Conservation (phyloP, 2,329 filamentous ascomycete genomes). For the Stagonosporopsis tanaceti region DNA sequence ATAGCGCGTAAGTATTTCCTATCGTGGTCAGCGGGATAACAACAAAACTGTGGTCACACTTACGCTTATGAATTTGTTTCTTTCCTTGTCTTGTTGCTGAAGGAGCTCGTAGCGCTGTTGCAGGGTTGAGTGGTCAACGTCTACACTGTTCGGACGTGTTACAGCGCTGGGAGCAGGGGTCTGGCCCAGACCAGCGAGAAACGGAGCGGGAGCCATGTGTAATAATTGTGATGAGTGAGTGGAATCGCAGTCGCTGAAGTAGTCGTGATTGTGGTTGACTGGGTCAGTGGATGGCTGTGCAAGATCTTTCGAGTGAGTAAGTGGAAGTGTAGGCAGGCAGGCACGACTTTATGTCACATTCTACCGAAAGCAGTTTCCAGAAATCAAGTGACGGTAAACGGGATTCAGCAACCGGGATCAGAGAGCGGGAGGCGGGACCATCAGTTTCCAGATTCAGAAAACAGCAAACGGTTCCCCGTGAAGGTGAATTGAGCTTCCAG, state of each 20-base stretch:
- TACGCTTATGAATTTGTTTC: constrained; percentile 46
- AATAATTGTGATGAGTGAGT: not conserved
- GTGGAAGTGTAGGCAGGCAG: constrained; percentile 18
- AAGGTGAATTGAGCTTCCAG: constrained; percentile 16
- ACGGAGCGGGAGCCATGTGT: constrained; percentile 26
- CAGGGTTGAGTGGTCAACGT: constrained; percentile 26
- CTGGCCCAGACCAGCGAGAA: constrained; percentile 21
- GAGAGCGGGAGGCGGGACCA: not conserved
- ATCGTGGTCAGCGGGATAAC: constrained; percentile 8
- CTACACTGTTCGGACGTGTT: constrained; percentile 3
- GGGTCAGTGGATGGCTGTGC: not conserved
- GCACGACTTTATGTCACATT: constrained; percentile 2
- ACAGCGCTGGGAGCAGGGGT: constrained; percentile 3
- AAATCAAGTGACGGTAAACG: constrained; percentile 5
- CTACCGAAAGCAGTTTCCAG: constrained; percentile 13
- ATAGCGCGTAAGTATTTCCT: constrained; percentile 54
- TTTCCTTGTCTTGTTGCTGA: constrained; percentile 40
- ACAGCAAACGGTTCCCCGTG: constrained; percentile 8
- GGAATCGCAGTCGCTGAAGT: not conserved
- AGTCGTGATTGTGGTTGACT: not conserved
- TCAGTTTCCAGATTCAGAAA: constrained; percentile 1
- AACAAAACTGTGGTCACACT: not conserved
- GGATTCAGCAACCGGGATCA: not conserved
- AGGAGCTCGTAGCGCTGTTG: constrained; percentile 45
- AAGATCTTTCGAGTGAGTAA: constrained; percentile 2